Percentiles rank a stretch among this genome's conserved stretches.
These are phyloP conservation scores for Penicillium sp. DNA, from an alignment of 2,329 filamentous ascomycete species.

Conservation along the genomic window DNA sequence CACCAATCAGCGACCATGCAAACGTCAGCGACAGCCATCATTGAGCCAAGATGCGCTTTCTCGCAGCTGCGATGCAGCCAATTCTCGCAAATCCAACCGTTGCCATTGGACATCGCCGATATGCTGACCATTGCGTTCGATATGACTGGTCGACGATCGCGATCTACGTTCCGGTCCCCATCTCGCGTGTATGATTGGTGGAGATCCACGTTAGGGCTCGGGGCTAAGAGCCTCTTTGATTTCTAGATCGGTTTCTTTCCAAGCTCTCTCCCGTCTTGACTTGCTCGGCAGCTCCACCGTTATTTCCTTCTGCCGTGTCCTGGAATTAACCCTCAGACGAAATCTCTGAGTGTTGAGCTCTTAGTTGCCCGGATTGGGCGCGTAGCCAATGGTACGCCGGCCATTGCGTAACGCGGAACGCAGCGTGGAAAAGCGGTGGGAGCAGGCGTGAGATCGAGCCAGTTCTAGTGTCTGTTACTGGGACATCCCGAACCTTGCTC, in stretches of 20 bases:
- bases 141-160: neutral
- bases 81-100: neutral
- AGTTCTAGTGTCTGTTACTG: no score
- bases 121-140: neutral
- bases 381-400: neutral
- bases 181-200: neutral
- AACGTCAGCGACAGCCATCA: neutral
- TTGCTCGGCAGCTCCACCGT: neutral
- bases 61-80: neutral
- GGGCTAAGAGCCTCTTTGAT: neutral
- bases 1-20: neutral
- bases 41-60: neutral
- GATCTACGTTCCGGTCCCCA: neutral
- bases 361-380: no score
- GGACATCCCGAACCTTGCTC: no score
- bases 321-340: neutral
- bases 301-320: no score
- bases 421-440: no score
- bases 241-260: neutral
- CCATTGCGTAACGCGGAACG: no score
- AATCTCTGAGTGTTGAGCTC: neutral
- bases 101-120: neutral
- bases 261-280: neutral
- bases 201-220: neutral
- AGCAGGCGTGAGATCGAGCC: no score